Evolutionary conservation across 768 basidiomycete species (phyloP).

Genomic region (Boletus rubroflammeus): DNA sequence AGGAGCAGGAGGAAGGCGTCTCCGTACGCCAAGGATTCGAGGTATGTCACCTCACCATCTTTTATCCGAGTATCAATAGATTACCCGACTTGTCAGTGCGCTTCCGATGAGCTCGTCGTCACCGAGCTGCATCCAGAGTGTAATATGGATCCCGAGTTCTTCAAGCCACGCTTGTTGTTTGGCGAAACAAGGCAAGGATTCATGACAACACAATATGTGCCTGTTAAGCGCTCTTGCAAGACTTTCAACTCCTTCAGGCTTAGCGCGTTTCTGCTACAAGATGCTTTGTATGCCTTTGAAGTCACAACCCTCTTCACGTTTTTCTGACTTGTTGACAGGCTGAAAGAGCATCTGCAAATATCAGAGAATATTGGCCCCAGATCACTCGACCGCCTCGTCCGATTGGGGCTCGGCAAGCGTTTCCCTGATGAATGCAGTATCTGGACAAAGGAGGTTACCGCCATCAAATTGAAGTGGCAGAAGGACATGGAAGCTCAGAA

Average conservation of each 20-base stretch:
- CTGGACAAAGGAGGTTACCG: slow-evolving; percentile 22
- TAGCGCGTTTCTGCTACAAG: slow-evolving; percentile 19
- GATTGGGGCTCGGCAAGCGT: slow-evolving; percentile 31
- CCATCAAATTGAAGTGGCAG: neutral
- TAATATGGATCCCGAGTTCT: slow-evolving; percentile 15
- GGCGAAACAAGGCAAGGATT: slow-evolving; percentile 45
- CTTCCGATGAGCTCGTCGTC: slow-evolving; percentile 18
- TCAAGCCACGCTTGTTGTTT: slow-evolving; percentile 33
- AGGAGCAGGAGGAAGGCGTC: slow-evolving; percentile 54
- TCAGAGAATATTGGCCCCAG: slow-evolving; percentile 20
- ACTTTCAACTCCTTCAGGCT: slow-evolving; percentile 2
- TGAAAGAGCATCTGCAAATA: slow-evolving; percentile 26
- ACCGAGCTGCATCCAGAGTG: slow-evolving; percentile 20
- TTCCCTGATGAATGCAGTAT: slow-evolving; percentile 22
- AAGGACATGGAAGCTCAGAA: slow-evolving; percentile 4
- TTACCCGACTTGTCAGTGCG: slow-evolving; percentile 2
- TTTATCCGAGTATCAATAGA: neutral
- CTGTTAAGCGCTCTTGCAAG: slow-evolving; percentile 15
- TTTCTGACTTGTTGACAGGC: slow-evolving; percentile 15
- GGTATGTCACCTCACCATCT: slow-evolving; percentile 24
- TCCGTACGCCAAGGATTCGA: slow-evolving; percentile 42
- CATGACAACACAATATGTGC: slow-evolving; percentile 30
- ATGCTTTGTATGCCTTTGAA: slow-evolving; percentile 19
- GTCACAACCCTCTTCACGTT: neutral
- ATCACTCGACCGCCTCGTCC: slow-evolving; percentile 28